phyloP scores from a whole-genome alignment of 1,284 basidiomycete genomes.

The Fistulinella staudtii region DNA sequence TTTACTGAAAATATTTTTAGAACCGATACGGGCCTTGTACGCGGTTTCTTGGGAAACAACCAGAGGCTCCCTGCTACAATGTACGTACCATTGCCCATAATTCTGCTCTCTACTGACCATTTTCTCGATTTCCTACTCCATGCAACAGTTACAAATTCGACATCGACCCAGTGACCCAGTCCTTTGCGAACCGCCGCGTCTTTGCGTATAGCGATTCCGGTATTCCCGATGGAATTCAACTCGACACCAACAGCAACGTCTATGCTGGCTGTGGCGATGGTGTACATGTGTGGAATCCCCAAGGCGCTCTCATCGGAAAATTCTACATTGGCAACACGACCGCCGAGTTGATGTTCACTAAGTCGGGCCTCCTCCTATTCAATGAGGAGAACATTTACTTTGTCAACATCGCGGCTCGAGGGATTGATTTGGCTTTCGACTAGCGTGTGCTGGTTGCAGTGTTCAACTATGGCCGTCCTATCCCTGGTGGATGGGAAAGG shows the following conservation, averaged over 20 bases:
- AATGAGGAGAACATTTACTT: slow-evolving; percentile 16
- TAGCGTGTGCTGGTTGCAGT: neutral
- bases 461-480: too few relatives aligned
- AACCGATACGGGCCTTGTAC: slow-evolving; percentile 48
- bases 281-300: slow-evolving; percentile 55
- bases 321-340: slow-evolving; percentile 59
- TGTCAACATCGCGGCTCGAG: slow-evolving; percentile 13
- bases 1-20: slow-evolving; percentile 30
- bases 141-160: slow-evolving; percentile 61
- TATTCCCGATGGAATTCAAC: slow-evolving; percentile 68
- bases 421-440: slow-evolving; percentile 13
- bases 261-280: slow-evolving; percentile 27
- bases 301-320: slow-evolving; percentile 67
- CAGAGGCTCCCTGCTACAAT: slow-evolving; percentile 66
- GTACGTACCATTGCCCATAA: slow-evolving; percentile 36
- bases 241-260: slow-evolving; percentile 16
- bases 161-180: slow-evolving; percentile 54
- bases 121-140: neutral
- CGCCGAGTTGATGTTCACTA: slow-evolving; percentile 61
- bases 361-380: slow-evolving; percentile 22
- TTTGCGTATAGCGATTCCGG: slow-evolving; percentile 71
- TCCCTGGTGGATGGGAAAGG: too few relatives aligned
- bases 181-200: slow-evolving; percentile 60
- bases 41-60: slow-evolving; percentile 51
- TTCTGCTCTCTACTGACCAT: neutral